Evolutionary conservation across 495 filamentous ascomycete species (phyloP).

Genomic region (Oidiodendron maius): DNA sequence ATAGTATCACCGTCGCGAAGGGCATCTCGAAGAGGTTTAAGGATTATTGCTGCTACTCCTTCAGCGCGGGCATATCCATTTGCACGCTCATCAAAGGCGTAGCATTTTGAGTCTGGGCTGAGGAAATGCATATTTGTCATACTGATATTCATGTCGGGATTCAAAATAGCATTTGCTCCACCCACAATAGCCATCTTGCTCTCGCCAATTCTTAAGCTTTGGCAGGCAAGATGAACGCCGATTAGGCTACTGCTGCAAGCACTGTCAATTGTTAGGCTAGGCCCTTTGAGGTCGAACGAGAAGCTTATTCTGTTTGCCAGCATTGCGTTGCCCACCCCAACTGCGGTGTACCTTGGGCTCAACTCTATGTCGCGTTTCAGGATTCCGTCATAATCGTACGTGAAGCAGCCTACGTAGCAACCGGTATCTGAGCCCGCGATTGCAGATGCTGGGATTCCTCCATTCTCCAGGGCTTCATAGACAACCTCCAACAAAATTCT

Average conservation of each 20-base stretch:
- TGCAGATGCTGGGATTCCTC: too few relatives aligned
- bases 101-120: constrained; percentile 37
- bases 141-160: constrained; percentile 25
- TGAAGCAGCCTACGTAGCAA: constrained; percentile 35
- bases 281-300: constrained; percentile 40
- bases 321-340: constrained; percentile 42
- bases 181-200: constrained; percentile 32
- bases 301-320: constrained; percentile 55
- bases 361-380: constrained; percentile 31
- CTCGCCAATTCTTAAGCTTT: constrained; percentile 59
- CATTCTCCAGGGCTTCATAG: constrained; percentile 51
- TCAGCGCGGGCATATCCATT: constrained; percentile 67
- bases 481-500: constrained; percentile 48
- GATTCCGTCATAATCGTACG: constrained; percentile 2
- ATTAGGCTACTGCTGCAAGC: constrained; percentile 73
- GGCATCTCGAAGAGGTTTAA: constrained; percentile 57
- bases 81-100: constrained; percentile 56
- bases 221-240: constrained; percentile 66
- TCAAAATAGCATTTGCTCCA: constrained; percentile 31
- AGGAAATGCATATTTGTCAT: constrained; percentile 38
- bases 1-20: constrained; percentile 50
- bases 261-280: constrained; percentile 60
- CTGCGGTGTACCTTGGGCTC: constrained; percentile 28
- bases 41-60: constrained; percentile 47
- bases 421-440: too few relatives aligned